phyloP scores from a whole-genome alignment of 75 land plant species.

The Sequoiadendron giganteum region DNA sequence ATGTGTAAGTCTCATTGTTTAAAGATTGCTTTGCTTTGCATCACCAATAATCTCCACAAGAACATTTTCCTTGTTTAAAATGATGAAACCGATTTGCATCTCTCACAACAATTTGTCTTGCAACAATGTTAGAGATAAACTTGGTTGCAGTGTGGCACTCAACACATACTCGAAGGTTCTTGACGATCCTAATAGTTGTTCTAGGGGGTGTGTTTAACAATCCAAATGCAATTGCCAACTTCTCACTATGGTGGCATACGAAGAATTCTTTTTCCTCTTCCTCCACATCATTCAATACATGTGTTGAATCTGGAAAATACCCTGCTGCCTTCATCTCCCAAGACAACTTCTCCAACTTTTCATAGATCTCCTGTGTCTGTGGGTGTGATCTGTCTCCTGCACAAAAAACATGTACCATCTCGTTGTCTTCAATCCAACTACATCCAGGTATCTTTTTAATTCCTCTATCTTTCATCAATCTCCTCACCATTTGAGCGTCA shows the following conservation, averaged over 20 bases:
- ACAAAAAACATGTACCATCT: neutral
- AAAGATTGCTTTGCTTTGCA: neutral
- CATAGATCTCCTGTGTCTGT: neutral
- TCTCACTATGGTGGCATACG: neutral
- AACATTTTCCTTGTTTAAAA: neutral
- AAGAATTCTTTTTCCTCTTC: neutral
- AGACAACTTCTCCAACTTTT: neutral
- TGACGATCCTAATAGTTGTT: neutral
- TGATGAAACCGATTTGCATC: neutral
- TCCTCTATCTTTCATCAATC: neutral
- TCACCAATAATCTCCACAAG: constrained; percentile 5
- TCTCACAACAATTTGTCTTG: neutral
- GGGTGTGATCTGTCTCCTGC: constrained; percentile 4
- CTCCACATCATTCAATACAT: neutral
- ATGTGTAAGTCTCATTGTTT: neutral
- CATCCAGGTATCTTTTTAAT: neutral
- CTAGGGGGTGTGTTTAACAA: neutral
- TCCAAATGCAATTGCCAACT: neutral
- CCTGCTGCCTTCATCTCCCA: neutral
- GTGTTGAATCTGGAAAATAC: neutral
- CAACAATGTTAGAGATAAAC: neutral
- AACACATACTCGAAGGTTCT: neutral
- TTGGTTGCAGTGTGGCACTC: neutral
- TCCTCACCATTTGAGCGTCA: neutral
- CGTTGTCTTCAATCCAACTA: neutral